Evolutionary conservation across 2,329 filamentous ascomycete species (phyloP).

Genomic region (Biscogniauxia mediterranea): DNA sequence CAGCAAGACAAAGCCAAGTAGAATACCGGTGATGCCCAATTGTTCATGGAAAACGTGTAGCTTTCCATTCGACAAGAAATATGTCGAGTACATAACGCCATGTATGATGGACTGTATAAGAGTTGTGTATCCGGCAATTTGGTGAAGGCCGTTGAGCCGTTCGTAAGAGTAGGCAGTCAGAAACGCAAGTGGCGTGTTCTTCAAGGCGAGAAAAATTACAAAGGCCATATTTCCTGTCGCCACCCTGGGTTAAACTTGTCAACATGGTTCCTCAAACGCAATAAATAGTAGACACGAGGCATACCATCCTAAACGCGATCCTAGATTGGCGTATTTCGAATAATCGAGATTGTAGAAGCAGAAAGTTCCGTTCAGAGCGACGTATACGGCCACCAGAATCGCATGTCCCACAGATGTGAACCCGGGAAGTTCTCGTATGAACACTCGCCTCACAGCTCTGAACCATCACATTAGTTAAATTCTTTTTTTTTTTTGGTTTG

Average conservation of each 20-base stretch:
- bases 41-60: slow-evolving; percentile 26
- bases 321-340: slow-evolving; percentile 25
- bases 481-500: background rate
- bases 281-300: slow-evolving; percentile 2
- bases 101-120: slow-evolving; percentile 39
- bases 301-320: slow-evolving; percentile 34
- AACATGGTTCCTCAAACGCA: slow-evolving; percentile 1
- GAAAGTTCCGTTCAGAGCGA: slow-evolving; percentile 36
- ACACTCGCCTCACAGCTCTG: slow-evolving; percentile 22
- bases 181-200: slow-evolving; percentile 47
- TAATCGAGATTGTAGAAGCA: slow-evolving; percentile 31
- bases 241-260: slow-evolving; percentile 38
- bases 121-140: slow-evolving; percentile 43
- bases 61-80: slow-evolving; percentile 27
- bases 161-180: slow-evolving; percentile 45
- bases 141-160: slow-evolving; percentile 47
- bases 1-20: slow-evolving; percentile 38
- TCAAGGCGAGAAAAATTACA: slow-evolving; percentile 46
- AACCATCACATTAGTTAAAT: slow-evolving; percentile 3
- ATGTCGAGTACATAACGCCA: slow-evolving; percentile 31
- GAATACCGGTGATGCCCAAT: slow-evolving; percentile 36
- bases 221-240: slow-evolving; percentile 43
- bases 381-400: slow-evolving; percentile 33
- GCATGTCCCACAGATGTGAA: slow-evolving; percentile 41
- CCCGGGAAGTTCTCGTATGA: slow-evolving; percentile 34